Evolutionary conservation across 129 eudicot genomes (phyloP).

Genomic region (Cynara cardunculus): DNA sequence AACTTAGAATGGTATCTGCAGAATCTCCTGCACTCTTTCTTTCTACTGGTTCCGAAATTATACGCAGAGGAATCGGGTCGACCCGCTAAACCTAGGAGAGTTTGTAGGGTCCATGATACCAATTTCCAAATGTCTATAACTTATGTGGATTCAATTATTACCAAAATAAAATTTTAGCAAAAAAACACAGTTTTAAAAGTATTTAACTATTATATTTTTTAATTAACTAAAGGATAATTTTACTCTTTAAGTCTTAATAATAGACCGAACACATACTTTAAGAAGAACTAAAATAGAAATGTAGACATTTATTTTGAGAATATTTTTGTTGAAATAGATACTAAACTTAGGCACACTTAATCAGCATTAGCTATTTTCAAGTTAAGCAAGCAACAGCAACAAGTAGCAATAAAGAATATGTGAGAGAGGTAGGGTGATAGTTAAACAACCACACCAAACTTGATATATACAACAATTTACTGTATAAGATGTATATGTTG

Average conservation of each 20-base stretch:
- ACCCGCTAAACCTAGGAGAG: not conserved
- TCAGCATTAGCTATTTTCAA: not conserved
- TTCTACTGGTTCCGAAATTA: not conserved
- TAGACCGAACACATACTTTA: no score
- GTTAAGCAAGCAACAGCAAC: not conserved
- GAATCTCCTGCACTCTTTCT: not conserved
- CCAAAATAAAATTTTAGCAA: no score
- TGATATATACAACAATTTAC: not conserved
- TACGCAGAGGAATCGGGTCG: not conserved
- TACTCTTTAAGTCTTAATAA: no score
- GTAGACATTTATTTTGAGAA: no score
- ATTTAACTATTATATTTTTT: no score
- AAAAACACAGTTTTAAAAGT: no score
- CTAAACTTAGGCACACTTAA: constrained; percentile 3
- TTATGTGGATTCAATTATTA: no score
- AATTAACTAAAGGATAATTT: not conserved
- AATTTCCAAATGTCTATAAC: no score
- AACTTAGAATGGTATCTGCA: not conserved
- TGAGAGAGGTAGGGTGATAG: not conserved
- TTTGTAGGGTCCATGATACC: not conserved
- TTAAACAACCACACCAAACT: constrained; percentile 17
- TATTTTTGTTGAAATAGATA: not conserved
- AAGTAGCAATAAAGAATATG: not conserved
- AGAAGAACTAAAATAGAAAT: no score
- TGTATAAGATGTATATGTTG: not conserved